phyloP scores from a whole-genome alignment of 768 basidiomycete genomes.

The Trametes gibbosa region DNA sequence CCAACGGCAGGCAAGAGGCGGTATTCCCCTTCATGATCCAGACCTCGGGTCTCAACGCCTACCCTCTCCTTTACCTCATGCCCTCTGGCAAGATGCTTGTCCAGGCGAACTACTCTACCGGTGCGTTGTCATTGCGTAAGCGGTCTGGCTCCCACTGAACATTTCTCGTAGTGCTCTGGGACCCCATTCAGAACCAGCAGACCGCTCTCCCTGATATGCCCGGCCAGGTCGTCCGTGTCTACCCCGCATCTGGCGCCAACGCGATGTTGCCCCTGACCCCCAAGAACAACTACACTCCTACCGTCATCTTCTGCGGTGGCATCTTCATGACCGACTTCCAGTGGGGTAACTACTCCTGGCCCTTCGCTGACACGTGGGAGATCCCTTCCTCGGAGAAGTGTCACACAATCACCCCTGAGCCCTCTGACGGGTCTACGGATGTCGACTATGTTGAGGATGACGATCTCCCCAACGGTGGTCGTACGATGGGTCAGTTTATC shows the following conservation, averaged over 20 bases:
- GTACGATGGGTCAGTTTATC: slow-evolving; percentile 94
- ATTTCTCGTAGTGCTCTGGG: slow-evolving; percentile 41
- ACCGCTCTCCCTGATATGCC: slow-evolving; percentile 73
- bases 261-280: slow-evolving; percentile 92
- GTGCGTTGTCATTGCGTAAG: slow-evolving; percentile 38
- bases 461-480: slow-evolving; percentile 57
- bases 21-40: slow-evolving; percentile 65
- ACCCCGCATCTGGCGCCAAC: slow-evolving; percentile 85
- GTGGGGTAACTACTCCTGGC: slow-evolving; percentile 77
- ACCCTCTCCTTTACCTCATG: slow-evolving; percentile 72
- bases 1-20: slow-evolving; percentile 43
- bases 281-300: slow-evolving; percentile 82
- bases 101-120: slow-evolving; percentile 78
- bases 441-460: slow-evolving; percentile 71
- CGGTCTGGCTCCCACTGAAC: slow-evolving; percentile 5
- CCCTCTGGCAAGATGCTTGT: slow-evolving; percentile 76
- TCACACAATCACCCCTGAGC: slow-evolving; percentile 86
- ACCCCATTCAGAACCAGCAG: slow-evolving; percentile 55
- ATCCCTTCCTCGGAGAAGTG: slow-evolving; percentile 70
- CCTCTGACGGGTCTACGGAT: slow-evolving; percentile 58
- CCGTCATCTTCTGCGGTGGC: slow-evolving; percentile 90
- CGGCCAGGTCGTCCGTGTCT: slow-evolving; percentile 69
- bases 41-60: slow-evolving; percentile 77
- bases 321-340: slow-evolving; percentile 66
- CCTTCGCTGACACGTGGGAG: slow-evolving; percentile 70